phyloP scores from a whole-genome alignment of 345 rosid species.

The Linum tenue region DNA sequence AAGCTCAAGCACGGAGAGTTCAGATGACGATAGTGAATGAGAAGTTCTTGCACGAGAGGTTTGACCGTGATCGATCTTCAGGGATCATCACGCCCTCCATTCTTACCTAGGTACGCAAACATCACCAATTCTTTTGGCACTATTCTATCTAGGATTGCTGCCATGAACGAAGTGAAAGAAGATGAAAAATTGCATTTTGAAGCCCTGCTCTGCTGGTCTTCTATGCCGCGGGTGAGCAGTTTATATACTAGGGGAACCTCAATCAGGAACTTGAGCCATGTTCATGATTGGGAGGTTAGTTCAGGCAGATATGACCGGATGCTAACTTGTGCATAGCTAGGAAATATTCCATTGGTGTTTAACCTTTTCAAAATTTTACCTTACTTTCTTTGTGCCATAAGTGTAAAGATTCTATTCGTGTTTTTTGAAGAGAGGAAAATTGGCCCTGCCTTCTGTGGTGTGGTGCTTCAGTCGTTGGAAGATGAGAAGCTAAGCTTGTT shows the following conservation, averaged over 20 bases:
- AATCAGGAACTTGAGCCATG: background rate
- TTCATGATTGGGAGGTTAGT: background rate
- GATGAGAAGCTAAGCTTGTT: no score
- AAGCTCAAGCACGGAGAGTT: conserved; percentile 19
- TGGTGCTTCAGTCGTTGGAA: conserved; percentile 1
- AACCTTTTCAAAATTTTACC: background rate
- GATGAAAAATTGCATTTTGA: no score
- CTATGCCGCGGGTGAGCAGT: no score
- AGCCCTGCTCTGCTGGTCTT: no score
- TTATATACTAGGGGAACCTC: background rate
- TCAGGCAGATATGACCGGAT: background rate
- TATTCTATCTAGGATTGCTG: background rate
- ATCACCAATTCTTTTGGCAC: background rate
- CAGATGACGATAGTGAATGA: conserved; percentile 32
- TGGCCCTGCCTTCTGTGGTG: conserved; percentile 67
- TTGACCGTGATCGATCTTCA: no score
- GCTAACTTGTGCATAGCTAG: conserved; percentile 20
- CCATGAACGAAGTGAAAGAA: background rate
- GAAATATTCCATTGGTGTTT: background rate
- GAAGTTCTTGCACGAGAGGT: background rate
- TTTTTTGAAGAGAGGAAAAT: conserved; percentile 70
- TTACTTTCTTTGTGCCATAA: background rate
- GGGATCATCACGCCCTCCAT: background rate
- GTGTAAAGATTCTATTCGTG: background rate
- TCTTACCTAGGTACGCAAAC: background rate